Conservation (phyloP, 495 filamentous ascomycete species). For the Delitschia confertaspora region DNA sequence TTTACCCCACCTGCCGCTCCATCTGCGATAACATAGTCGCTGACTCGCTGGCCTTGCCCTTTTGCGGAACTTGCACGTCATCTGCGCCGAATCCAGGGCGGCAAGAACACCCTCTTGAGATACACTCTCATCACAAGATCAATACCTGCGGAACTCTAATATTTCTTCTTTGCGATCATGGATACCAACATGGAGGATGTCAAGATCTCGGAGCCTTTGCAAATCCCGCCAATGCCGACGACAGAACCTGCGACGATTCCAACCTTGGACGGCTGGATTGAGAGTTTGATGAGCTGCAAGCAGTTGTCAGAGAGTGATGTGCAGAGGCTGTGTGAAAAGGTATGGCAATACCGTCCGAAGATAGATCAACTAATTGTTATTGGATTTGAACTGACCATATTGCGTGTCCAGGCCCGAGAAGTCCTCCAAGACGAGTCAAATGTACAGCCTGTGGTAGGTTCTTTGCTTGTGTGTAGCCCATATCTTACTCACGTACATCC, state of each 20-base stretch:
- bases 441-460: conserved; percentile 93
- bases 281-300: conserved; percentile 96
- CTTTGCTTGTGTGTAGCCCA: neutral
- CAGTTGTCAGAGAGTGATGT: conserved; percentile 92
- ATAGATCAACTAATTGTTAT: no score
- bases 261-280: conserved; percentile 95
- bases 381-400: conserved; percentile 28
- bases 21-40: neutral
- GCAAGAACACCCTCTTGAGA: conserved; percentile 12
- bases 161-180: conserved; percentile 43
- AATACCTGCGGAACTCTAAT: conserved; percentile 2
- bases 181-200: conserved; percentile 99
- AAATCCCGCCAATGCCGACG: conserved; percentile 54
- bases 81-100: conserved; percentile 14
- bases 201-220: conserved; percentile 72
- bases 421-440: conserved; percentile 96
- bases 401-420: conserved; percentile 65
- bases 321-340: conserved; percentile 93
- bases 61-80: conserved; percentile 17
- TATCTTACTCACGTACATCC: neutral
- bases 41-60: conserved; percentile 1
- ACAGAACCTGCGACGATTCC: conserved; percentile 78
- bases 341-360: conserved; percentile 38
- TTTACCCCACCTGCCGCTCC: no score
- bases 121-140: conserved; percentile 6